A percentile compares a stretch with the other conserved stretches of the same genome.
These are phyloP conservation scores for Chalciporus sphaerocephalus DNA, from an alignment of 768 basidiomycete species.

Conservation along the genomic window DNA sequence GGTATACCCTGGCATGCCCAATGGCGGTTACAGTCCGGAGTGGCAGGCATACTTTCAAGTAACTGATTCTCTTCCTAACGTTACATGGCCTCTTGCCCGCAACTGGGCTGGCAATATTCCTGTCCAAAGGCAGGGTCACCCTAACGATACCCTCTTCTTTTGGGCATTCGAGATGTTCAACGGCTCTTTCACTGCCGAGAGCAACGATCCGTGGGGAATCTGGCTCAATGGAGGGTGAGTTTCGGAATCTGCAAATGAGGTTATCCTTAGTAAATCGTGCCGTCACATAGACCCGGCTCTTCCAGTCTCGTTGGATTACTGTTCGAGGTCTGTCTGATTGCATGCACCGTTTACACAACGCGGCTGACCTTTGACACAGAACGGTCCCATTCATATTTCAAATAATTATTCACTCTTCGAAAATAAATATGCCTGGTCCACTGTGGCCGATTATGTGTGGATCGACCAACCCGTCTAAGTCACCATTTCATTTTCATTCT, in stretches of 20 bases:
- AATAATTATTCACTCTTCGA: constrained; percentile 44
- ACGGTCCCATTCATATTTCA: constrained; percentile 62
- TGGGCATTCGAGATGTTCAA: constrained; percentile 53
- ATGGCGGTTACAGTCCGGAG: constrained; percentile 45
- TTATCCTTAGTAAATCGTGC: neutral
- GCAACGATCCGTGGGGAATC: constrained; percentile 61
- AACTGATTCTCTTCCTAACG: constrained; percentile 51
- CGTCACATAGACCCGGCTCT: constrained; percentile 51
- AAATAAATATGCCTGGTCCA: constrained; percentile 57
- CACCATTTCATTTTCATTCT: neutral
- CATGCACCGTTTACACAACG: neutral
- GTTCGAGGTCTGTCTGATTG: constrained; percentile 49
- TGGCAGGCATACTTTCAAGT: constrained; percentile 72
- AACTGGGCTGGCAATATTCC: constrained; percentile 63
- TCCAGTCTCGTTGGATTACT: constrained; percentile 64
- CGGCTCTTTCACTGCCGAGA: constrained; percentile 49
- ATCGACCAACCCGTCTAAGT: constrained; percentile 65
- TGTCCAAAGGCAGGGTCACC: constrained; percentile 54
- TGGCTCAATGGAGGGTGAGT: constrained; percentile 71
- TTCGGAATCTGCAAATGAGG: neutral
- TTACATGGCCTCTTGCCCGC: constrained; percentile 50
- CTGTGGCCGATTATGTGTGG: constrained; percentile 64
- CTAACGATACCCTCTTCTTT: constrained; percentile 65
- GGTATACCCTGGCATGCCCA: constrained; percentile 41
- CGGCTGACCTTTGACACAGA: constrained; percentile 36